Conservation (phyloP, 208 protist species). For the Leishmania mexicana region DNA sequence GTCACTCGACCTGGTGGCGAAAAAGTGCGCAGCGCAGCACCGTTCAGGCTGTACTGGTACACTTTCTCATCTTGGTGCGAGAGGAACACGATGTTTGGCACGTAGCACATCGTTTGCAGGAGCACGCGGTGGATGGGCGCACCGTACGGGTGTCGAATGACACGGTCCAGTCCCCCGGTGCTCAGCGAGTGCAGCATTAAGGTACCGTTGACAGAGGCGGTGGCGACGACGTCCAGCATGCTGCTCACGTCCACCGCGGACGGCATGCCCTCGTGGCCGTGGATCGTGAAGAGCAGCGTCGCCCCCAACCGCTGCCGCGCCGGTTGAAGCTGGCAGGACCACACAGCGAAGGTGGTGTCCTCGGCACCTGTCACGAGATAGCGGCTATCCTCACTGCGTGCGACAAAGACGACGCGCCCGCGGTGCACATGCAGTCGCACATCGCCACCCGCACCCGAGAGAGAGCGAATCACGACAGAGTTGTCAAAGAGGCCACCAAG, state of each 20-base stretch:
- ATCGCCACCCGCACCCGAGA: conserved; percentile 47
- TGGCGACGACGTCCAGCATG: conserved; percentile 79
- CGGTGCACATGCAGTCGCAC: conserved; percentile 75
- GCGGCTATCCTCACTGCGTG: conserved; percentile 65
- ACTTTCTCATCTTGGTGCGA: conserved; percentile 77
- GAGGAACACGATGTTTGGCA: conserved; percentile 80
- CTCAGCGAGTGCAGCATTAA: conserved; percentile 81
- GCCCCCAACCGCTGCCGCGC: conserved; percentile 51
- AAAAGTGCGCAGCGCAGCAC: conserved; percentile 66
- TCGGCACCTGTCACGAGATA: conserved; percentile 86
- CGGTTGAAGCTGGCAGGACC: conserved; percentile 57
- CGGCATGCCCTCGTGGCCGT: conserved; percentile 86
- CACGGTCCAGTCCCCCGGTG: conserved; percentile 68
- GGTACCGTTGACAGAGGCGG: conserved; percentile 79
- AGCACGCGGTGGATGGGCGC: conserved; percentile 74
- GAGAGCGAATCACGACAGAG: conserved; percentile 66
- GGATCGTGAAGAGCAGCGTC: conserved; percentile 75
- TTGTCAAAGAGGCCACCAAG: conserved; percentile 88
- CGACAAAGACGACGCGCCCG: conserved; percentile 71
- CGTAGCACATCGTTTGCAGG: conserved; percentile 77
- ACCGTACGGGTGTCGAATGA: conserved; percentile 71
- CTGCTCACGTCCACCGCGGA: conserved; percentile 75
- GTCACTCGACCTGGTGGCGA: conserved; percentile 62
- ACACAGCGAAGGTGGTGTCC: conserved; percentile 93
- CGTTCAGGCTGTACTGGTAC: conserved; percentile 85